Percentiles rank a stretch among this genome's conserved stretches.
These are phyloP conservation scores for Exophiala mesophila DNA, from an alignment of 2,329 filamentous ascomycete species.

Conservation along the genomic window DNA sequence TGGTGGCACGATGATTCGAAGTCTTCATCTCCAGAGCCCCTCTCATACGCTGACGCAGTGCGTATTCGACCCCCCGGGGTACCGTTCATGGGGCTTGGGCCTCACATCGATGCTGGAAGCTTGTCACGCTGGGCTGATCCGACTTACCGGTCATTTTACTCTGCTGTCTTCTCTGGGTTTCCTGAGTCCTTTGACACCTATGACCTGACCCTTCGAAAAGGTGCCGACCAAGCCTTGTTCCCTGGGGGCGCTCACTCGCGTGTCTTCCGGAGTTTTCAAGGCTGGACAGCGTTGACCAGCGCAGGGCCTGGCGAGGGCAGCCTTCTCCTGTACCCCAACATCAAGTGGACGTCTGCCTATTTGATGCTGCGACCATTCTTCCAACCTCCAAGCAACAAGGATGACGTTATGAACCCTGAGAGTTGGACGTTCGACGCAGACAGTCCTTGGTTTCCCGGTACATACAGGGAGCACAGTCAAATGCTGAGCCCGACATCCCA, in stretches of 20 bases:
- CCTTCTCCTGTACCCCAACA: conserved; percentile 38
- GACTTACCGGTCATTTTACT: conserved; percentile 35
- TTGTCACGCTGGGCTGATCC: conserved; percentile 40
- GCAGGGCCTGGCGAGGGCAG: conserved; percentile 34
- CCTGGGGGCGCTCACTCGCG: conserved; percentile 34
- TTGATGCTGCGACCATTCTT: conserved; percentile 42
- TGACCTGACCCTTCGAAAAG: conserved; percentile 33
- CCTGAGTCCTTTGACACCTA: conserved; percentile 36
- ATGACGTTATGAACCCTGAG: conserved; percentile 32
- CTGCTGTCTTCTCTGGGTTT: conserved; percentile 33
- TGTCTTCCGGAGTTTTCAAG: conserved; percentile 38
- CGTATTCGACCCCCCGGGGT: conserved; percentile 37
- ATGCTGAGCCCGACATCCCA: conserved; percentile 31
- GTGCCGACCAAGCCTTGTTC: conserved; percentile 27
- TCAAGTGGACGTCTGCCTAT: conserved; percentile 35
- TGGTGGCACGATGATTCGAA: conserved; percentile 34
- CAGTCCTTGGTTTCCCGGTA: conserved; percentile 36
- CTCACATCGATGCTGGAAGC: conserved; percentile 43
- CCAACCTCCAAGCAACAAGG: conserved; percentile 27
- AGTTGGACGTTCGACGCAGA: conserved; percentile 35
- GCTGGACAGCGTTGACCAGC: conserved; percentile 40
- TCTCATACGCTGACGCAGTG: conserved; percentile 37
- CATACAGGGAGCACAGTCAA: conserved; percentile 31
- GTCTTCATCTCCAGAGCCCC: conserved; percentile 31
- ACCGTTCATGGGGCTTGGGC: conserved; percentile 38